These are phyloP conservation scores for Apiotrichum siamense DNA, from an alignment of 1,284 basidiomycete genomes.

Conservation along the genomic window DNA sequence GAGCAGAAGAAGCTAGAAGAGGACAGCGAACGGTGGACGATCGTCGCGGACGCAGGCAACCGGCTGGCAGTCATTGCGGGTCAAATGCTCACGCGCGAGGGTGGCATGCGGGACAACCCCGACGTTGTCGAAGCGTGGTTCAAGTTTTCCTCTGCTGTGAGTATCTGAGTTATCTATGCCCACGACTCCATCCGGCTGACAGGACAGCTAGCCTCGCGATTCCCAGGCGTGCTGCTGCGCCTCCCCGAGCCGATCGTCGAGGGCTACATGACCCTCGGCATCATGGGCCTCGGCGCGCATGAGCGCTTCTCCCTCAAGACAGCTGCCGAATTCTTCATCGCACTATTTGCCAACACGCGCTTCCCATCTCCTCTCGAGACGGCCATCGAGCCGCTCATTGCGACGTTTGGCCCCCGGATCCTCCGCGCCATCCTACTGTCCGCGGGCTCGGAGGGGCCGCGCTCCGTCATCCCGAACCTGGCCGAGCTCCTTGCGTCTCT, in stretches of 20 bases:
- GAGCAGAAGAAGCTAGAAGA: conserved; percentile 22
- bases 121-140: conserved; percentile 86
- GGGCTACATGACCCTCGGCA: conserved; percentile 64
- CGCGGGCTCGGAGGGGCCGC: conserved; percentile 71
- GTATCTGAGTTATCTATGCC: too few relatives aligned
- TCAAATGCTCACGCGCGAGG: conserved; percentile 54
- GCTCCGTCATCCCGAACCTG: conserved; percentile 73
- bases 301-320: conserved; percentile 80
- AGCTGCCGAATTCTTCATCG: conserved; percentile 65
- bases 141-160: conserved; percentile 54
- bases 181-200: neutral
- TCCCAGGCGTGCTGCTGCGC: conserved; percentile 62
- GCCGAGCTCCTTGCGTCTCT: conserved; percentile 69
- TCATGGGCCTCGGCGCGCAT: conserved; percentile 65
- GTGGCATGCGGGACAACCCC: conserved; percentile 65
- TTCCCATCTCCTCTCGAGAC: conserved; percentile 41
- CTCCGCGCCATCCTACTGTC: conserved; percentile 66
- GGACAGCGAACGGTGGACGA: conserved; percentile 30
- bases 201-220: conserved; percentile 64
- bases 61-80: conserved; percentile 61
- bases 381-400: conserved; percentile 49
- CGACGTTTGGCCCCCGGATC: conserved; percentile 60
- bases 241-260: conserved; percentile 63
- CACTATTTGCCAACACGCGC: conserved; percentile 44
- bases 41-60: conserved; percentile 51